A percentile compares a stretch with the other conserved stretches of the same genome.
phyloP scores from a whole-genome alignment of 352 stramenopile genomes.

The Pythium scleroteichum region DNA sequence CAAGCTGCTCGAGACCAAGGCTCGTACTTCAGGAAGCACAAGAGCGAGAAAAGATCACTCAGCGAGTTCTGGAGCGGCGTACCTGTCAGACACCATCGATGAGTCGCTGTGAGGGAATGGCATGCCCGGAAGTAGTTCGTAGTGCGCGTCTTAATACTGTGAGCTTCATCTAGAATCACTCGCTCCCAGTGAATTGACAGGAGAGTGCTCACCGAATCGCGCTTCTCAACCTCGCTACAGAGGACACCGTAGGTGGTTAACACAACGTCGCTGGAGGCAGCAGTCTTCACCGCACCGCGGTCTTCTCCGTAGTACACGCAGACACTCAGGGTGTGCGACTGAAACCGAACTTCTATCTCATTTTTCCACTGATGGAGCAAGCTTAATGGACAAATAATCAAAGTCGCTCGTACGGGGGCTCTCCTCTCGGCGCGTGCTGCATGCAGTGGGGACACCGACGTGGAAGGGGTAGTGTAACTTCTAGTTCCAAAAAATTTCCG shows the following conservation, averaged over 20 bases:
- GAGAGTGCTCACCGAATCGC: slow-evolving; percentile 27
- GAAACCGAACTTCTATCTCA: slow-evolving; percentile 73
- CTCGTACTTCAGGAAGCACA: slow-evolving; percentile 84
- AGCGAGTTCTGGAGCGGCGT: slow-evolving; percentile 91
- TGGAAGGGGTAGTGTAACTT: background rate
- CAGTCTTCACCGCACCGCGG: slow-evolving; percentile 26
- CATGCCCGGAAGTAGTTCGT: slow-evolving; percentile 78
- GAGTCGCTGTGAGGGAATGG: slow-evolving; percentile 44
- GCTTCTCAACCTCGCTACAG: slow-evolving; percentile 63
- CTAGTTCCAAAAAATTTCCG: slow-evolving; percentile 47
- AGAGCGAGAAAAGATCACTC: slow-evolving; percentile 84
- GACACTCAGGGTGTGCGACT: slow-evolving; percentile 48
- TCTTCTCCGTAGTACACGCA: slow-evolving; percentile 79
- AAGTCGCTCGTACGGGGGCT: slow-evolving; percentile 44
- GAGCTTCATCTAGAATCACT: slow-evolving; percentile 91
- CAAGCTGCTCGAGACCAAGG: slow-evolving; percentile 81
- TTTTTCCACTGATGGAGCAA: slow-evolving; percentile 89
- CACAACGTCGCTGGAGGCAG: slow-evolving; percentile 59
- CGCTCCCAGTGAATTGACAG: slow-evolving; percentile 64
- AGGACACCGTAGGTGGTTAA: slow-evolving; percentile 87
- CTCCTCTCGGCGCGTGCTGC: background rate
- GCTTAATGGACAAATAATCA: slow-evolving; percentile 87
- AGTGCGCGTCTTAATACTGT: slow-evolving; percentile 89
- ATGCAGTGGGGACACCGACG: background rate
- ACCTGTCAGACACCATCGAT: slow-evolving; percentile 90